Base-by-base conservation (phyloP, 331 rosid genomes). In the Pyracantha coccinea region DNA sequence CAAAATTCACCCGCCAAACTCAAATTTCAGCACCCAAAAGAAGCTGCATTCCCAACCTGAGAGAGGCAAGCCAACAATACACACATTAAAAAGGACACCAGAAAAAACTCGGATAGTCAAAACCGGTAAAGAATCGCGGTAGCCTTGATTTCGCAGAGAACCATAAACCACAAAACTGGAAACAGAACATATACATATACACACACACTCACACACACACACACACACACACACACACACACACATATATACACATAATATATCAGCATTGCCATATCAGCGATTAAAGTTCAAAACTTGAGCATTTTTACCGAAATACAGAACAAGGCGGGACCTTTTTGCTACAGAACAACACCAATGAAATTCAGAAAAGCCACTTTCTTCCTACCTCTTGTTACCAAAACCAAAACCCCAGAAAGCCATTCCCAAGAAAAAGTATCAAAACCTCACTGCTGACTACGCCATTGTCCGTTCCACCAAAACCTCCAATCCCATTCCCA, bases 11-110 rank as follows among this genome's bases (percentile, higher is more conserved):
- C 28, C 33, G 23, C 10, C 59, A 64, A 45, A 24, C 62, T 70
- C 75, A 45, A 69, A 25, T 33, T 61, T 66, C 76, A 55, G 67
- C 25, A 41, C 66, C 70, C 45, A 58, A 66, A 66, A 19, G 45
- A 69, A 74, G 69, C 72, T 45, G 69, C 21, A 44, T 61, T 73
- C 77, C 61, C 25, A 28, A n/a, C 74, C 82, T 73, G 75, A 73
- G 41, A 44, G 20, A 73, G 60, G 52, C 74, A 60, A 79, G 64
- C 16, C 44, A 77, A 11, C 8, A 75, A 6, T 8, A 19, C 13
- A 52, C 41, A 17, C 62, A 29, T 71, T 24, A 53, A 53, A 38
- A 71, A 4, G 13, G n/a, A 54, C n/a, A 74, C 45, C 65, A 14
- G 28, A 53, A 25, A 17, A 66, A 58, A 27, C 61, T 50, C 21